These are phyloP conservation scores for Spongispora temasekensis DNA, from an alignment of 1,284 basidiomycete genomes.

Conservation along the genomic window DNA sequence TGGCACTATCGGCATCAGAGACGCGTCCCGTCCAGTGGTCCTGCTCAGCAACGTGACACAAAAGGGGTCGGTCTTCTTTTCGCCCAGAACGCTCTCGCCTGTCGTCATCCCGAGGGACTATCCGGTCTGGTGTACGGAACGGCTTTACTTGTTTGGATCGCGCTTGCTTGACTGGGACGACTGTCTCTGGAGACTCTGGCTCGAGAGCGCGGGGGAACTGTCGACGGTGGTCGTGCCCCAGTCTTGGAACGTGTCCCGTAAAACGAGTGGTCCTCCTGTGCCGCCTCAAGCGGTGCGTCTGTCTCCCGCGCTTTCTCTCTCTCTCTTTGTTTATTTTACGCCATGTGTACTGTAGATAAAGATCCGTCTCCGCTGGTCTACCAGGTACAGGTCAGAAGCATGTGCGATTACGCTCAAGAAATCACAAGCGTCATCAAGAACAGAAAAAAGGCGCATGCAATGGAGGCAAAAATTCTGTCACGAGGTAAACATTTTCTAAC, in stretches of 20 bases:
- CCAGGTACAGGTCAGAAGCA: conserved; percentile 52
- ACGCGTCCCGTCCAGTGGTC: conserved; percentile 25
- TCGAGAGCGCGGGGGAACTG: conserved; percentile 50
- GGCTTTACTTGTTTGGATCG: conserved; percentile 48
- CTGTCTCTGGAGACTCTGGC: conserved; percentile 69
- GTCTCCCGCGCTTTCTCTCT: not conserved
- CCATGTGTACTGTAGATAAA: conserved; percentile 41
- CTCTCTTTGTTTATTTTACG: too few relatives aligned
- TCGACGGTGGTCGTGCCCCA: conserved; percentile 31
- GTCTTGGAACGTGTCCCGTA: conserved; percentile 19
- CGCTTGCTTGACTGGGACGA: conserved; percentile 60
- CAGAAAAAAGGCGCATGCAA: conserved; percentile 35
- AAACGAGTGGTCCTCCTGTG: conserved; percentile 15
- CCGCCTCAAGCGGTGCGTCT: conserved; percentile 18
- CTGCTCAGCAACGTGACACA: conserved; percentile 27
- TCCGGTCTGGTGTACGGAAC: conserved; percentile 64
- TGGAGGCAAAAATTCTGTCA: conserved; percentile 49
- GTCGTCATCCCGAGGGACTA: conserved; percentile 50
- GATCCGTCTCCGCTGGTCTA: conserved; percentile 45
- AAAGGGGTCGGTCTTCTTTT: conserved; percentile 36
- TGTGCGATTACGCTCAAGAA: conserved; percentile 54
- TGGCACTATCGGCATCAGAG: conserved; percentile 13
- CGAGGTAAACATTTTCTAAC: conserved; percentile 29
- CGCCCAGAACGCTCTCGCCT: conserved; percentile 45
- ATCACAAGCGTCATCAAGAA: conserved; percentile 37